Evolutionary conservation across 1,284 basidiomycete genomes (phyloP), one percentile per base, ranked within the genome.

Genomic region (Anthracocystis setariae): DNA sequence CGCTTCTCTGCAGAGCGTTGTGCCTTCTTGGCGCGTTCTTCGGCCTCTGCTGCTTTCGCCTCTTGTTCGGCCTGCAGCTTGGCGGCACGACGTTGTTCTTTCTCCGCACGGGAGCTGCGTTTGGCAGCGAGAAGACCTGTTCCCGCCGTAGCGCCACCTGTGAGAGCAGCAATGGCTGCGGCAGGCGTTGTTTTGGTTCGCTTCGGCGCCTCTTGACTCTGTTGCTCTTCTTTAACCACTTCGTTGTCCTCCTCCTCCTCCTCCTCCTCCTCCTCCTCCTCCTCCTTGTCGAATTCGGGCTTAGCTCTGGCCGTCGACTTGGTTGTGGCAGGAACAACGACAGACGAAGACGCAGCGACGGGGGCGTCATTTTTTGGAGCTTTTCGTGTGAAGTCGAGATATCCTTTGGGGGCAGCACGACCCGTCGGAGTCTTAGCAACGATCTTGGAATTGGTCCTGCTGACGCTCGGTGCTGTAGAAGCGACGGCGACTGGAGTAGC

Each of bases 21-120:
- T 0, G 59, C 59, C 37, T 74, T 70, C 12, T 61, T 59, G 8
- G 71, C 71, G 9, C 56, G 60, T 8, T 45, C 60, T 15, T 61
- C 32, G 12, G 47, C 62, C 25, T 69, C 49, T 25, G 53, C 58
- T n/a, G 62, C 62, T 37, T 60, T 60, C n/a, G 45, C 47, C 23
- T 65, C 49, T 32, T 71, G 62, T 39, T 57, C 54, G 10, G 62
- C 68, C 35, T 56, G 55, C 23, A 62, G 13, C 32, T 56, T 63
- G 27, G 54, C 55, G 15, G 56, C 59, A 35, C 40, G 38, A 15
- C 52, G 60, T 15, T 55, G 45, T 0, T 70, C 57, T 25, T 49
- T 49, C n/a, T 57, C 67, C 17, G 67, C 67, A 44, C 51, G 39
- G 2, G 52, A 35, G 45, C 52, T 60, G 45, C 63, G 53, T 35